Evolutionary conservation across 2,329 filamentous ascomycete species (phyloP), one percentile per base, ranked within the genome.

Genomic region (Hymenotorrendiella dingleyae): DNA sequence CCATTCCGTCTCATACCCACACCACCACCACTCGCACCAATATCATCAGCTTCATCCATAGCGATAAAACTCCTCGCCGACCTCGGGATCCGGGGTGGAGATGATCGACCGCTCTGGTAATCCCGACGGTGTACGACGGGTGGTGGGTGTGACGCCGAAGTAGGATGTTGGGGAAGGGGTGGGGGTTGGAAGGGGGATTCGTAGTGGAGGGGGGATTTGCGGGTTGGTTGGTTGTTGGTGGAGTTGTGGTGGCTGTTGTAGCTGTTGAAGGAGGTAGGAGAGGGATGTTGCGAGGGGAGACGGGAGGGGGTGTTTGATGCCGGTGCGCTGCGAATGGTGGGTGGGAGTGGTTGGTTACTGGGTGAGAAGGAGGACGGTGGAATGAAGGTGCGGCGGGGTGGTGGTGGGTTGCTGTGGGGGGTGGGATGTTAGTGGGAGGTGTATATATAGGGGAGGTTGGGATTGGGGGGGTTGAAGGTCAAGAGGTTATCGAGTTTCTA

Each of bases 381-480:
- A 29, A 55, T 53, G 43, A 53, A 53, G 21, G 34, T 12, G 21
- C 34, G 32, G 37, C 24, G 32, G 3, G 35, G 36, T 19, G 27
- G 29, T 40, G 27, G 27, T 29, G 33, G 29, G 20, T 23, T 38
- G 14, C 11, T 33, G 11, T 28, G 26, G 16, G n/a, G n/a, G n/a
- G n/a, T n/a, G n/a, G n/a, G n/a, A n/a, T 19, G 16, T 37, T 40
- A 23, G 22, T 26, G 8, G 35, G 32, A n/a, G 8, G 11, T n/a
- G n/a, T 23, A 14, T 36, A 30, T 2, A 39, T 36, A 11, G 9
- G 12, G 8, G n/a, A 16, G 4, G 39, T 12, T 23, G n/a, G n/a
- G n/a, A n/a, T n/a, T n/a, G n/a, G n/a, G n/a, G n/a, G n/a, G n/a
- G n/a, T n/a, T n/a, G n/a, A n/a, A n/a, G n/a, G n/a, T n/a, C n/a